Evolutionary conservation across 2,329 filamentous ascomycete genomes (phyloP).

Genomic region (Aspergillus brunneoviolaceus): DNA sequence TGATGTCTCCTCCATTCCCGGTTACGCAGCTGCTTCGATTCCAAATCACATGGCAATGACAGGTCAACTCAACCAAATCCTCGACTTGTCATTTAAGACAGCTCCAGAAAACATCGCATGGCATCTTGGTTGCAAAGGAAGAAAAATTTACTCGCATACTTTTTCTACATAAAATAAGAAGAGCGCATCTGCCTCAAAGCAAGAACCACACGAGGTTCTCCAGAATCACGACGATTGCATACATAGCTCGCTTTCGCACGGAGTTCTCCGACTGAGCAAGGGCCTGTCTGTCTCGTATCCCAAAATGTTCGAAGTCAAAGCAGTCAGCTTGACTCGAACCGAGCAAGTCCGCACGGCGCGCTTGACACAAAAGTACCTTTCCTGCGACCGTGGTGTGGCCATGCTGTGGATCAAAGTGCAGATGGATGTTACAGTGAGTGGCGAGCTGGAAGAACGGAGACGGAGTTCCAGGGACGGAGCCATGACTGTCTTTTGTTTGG

Average conservation of each 20-base stretch:
- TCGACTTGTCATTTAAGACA: not conserved
- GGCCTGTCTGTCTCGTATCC: not conserved
- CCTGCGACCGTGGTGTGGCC: not conserved
- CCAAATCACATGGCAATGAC: constrained; percentile 8
- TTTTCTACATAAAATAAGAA: not conserved
- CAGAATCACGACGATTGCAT: not conserved
- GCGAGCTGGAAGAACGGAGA: not conserved
- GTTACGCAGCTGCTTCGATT: not conserved
- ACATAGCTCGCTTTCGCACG: not conserved
- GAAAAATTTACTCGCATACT: not conserved
- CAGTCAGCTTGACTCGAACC: not conserved
- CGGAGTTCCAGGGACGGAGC: not conserved
- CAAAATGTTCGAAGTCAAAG: not conserved
- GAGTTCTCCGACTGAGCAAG: not conserved
- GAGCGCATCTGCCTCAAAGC: not conserved
- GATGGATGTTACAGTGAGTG: not conserved
- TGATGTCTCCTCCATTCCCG: not conserved
- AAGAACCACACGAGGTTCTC: not conserved
- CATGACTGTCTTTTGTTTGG: not conserved
- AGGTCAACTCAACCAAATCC: not conserved
- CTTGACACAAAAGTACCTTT: not conserved
- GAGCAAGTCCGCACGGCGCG: not conserved
- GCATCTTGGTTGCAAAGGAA: not conserved
- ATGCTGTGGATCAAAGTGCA: not conserved
- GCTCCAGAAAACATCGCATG: not conserved